Base-by-base conservation (phyloP, 176 grass and related monocot species). In the Carex cristatella region DNA sequence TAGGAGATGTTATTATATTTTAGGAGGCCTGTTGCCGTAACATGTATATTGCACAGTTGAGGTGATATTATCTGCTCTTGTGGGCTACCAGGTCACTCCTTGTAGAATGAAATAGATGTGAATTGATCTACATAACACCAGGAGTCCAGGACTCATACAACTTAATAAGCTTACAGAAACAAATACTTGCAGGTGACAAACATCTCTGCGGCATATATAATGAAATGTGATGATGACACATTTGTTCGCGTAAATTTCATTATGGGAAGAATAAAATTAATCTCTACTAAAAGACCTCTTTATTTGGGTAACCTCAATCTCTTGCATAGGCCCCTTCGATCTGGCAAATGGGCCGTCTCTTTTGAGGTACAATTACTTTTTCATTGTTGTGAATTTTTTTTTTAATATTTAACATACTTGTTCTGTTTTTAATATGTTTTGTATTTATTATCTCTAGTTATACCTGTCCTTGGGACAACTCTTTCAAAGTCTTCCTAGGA, bases 261-360 rank as follows among this genome's bases (percentile, higher is more conserved):
- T 81, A 65, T 94, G 54, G 87, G 86, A 57, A 88, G 91, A 77
- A 90, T 94, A 44, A 98, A 94, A 66, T 88, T 91, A 85, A 79
- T 90, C 55, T 79, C 14, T 30, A 56, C 62, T 35, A 79, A 53
- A 62, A 94, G 84, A 75, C 88, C 95, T 66, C 84, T 94, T 81
- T 98, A 98, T 85, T 86, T 98, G 86, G 92, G 95, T 46, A 98
- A 98, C 80, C 92, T 98, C 79, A 98, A 98, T 86, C 91, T 98
- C 37, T 89, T 94, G 88, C 95, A 98, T 68, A 98, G 95, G 85
- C 95, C 95, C 66, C 77, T 98, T 79, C 92, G 92, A 67, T 90
- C 61, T 56, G 95, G 95, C 48, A 98, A 98, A 90, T 98, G 95
- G 95, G 91, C 95, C 42, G 95, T 98, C 79, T 88, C 95, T 31